phyloP scores from a whole-genome alignment of 2,329 filamentous ascomycete species.

The Amphichorda felina region DNA sequence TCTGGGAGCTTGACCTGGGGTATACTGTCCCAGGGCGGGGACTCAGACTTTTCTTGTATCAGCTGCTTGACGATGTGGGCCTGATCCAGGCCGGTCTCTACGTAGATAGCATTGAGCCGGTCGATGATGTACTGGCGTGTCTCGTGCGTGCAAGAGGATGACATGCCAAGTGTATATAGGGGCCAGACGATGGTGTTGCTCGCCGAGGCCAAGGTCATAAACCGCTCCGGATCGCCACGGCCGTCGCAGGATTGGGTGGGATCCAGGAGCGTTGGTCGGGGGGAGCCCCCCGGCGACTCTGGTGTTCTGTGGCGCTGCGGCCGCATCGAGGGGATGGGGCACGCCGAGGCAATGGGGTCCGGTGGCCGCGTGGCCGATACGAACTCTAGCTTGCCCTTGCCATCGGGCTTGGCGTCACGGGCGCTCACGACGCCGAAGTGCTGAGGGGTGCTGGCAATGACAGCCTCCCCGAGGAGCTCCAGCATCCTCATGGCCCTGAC shows the following conservation, averaged over 20 bases:
- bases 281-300: constrained; percentile 7
- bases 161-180: constrained; percentile 35
- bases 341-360: constrained; percentile 6
- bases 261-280: constrained; percentile 26
- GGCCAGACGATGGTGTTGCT: constrained; percentile 38
- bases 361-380: constrained; percentile 3
- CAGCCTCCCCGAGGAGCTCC: constrained; percentile 24
- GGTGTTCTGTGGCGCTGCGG: constrained; percentile 3
- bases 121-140: constrained; percentile 31
- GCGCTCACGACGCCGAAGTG: constrained; percentile 35
- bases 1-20: constrained; percentile 14
- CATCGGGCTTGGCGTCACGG: constrained; percentile 18
- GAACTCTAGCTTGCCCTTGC: constrained; percentile 3
- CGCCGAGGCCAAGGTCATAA: constrained; percentile 35
- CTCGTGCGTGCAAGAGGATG: constrained; percentile 27
- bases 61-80: constrained; percentile 29
- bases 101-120: constrained; percentile 29
- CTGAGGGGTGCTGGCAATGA: constrained; percentile 35
- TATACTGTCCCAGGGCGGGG: constrained; percentile 12
- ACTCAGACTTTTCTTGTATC: constrained; percentile 23
- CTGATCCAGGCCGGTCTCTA: constrained; percentile 32
- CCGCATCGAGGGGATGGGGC: constrained; percentile 15
- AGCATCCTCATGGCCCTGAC: constrained; percentile 24
- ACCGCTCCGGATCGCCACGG: constrained; percentile 25
- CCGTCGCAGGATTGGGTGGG: constrained; percentile 18